phyloP scores from a whole-genome alignment of 768 basidiomycete genomes.

The Agrocybe praecox region DNA sequence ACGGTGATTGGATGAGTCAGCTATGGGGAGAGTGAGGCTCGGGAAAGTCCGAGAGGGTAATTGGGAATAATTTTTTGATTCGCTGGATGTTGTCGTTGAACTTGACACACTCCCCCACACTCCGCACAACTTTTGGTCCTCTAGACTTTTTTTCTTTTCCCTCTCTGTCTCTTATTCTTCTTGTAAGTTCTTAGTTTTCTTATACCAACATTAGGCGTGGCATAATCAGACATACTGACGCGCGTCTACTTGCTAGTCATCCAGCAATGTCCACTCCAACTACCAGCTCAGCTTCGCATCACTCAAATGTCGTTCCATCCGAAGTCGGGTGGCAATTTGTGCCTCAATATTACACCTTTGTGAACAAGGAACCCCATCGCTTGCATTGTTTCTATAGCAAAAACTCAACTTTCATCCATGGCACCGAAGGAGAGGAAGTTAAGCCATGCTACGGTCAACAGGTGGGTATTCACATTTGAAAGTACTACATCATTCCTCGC shows the following conservation, averaged over 20 bases:
- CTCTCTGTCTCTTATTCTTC: conserved; percentile 31
- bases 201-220: background rate
- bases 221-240: background rate
- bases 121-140: conserved; percentile 29
- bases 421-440: conserved; percentile 94
- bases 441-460: conserved; percentile 91
- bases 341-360: conserved; percentile 98
- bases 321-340: conserved; percentile 99
- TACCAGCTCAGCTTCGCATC: conserved; percentile 46
- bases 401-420: conserved; percentile 95
- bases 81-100: conserved; percentile 31
- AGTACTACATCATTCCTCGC: conserved; percentile 4
- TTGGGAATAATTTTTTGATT: conserved; percentile 30
- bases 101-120: conserved; percentile 27
- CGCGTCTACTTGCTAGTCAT: conserved; percentile 5
- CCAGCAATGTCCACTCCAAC: conserved; percentile 39
- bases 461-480: conserved; percentile 47
- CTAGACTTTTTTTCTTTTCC: conserved; percentile 33
- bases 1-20: background rate
- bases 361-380: conserved; percentile 96
- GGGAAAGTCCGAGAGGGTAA: conserved; percentile 24
- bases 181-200: conserved; percentile 20
- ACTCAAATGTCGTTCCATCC: conserved; percentile 73
- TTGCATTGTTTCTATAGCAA: conserved; percentile 99
- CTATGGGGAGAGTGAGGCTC: conserved; percentile 4